These are phyloP conservation scores for Striga hermonthica DNA, from an alignment of 305 asterid genomes.

Conservation along the genomic window DNA sequence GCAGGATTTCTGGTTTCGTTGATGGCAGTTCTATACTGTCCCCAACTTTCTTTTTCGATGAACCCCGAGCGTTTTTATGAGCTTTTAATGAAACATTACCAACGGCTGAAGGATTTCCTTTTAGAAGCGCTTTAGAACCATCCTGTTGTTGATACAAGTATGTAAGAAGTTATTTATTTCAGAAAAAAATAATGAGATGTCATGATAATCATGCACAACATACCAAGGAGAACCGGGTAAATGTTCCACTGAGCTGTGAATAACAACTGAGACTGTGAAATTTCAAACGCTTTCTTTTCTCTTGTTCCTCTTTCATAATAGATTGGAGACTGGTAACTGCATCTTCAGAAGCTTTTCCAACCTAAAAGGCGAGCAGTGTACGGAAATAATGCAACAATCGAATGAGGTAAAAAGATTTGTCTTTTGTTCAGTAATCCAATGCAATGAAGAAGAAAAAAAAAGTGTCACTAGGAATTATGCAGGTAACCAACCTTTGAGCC, in stretches of 20 bases:
- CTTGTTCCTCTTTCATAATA: slow-evolving; percentile 74
- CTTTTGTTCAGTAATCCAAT: background rate
- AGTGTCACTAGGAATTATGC: too few species aligned
- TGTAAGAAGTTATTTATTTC: slow-evolving; percentile 1
- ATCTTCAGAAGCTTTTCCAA: slow-evolving; percentile 49
- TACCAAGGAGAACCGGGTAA: slow-evolving; percentile 82
- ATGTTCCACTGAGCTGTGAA: slow-evolving; percentile 82
- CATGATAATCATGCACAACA: slow-evolving; percentile 26
- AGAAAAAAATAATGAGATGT: slow-evolving; percentile 23
- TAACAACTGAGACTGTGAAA: slow-evolving; percentile 53
- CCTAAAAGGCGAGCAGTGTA: slow-evolving; percentile 38
- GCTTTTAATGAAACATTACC: slow-evolving; percentile 59
- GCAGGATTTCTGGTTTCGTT: slow-evolving; percentile 50
- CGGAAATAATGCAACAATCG: too few species aligned
- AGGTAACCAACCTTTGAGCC: slow-evolving; percentile 61
- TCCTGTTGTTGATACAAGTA: slow-evolving; percentile 51
- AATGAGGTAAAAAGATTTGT: too few species aligned
- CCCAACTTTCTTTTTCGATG: slow-evolving; percentile 65
- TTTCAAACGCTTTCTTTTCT: slow-evolving; percentile 59
- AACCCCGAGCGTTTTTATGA: slow-evolving; percentile 64
- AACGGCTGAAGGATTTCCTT: slow-evolving; percentile 83
- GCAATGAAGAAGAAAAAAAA: background rate
- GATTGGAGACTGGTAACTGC: slow-evolving; percentile 57
- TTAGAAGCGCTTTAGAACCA: slow-evolving; percentile 82
- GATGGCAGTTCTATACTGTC: slow-evolving; percentile 68